These are phyloP conservation scores for Sordaria brevicollis DNA, from an alignment of 495 filamentous ascomycete genomes.

Conservation along the genomic window DNA sequence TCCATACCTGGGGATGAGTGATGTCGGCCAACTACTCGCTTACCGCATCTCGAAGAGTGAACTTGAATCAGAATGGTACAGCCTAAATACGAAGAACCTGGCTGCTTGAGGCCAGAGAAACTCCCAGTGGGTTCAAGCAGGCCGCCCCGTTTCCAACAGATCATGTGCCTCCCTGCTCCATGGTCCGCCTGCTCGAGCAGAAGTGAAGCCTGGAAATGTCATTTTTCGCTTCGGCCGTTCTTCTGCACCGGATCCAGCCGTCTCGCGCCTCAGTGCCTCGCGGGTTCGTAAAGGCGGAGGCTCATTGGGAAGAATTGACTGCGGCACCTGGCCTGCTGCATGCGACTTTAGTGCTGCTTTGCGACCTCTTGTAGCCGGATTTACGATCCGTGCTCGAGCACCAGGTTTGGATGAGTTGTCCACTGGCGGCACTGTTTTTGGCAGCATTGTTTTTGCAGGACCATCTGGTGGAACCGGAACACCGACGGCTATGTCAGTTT, in stretches of 20 bases:
- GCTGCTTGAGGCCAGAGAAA: background rate
- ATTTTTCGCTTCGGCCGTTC: constrained; percentile 18
- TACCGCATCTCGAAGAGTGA: background rate
- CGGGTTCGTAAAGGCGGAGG: constrained; percentile 1
- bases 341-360: constrained; percentile 40
- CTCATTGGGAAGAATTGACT: constrained; percentile 25
- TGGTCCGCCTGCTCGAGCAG: constrained; percentile 32
- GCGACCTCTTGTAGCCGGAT: constrained; percentile 39
- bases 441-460: background rate
- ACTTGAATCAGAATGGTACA: background rate
- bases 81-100: background rate
- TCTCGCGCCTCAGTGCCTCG: constrained; percentile 1
- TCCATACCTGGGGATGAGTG: background rate
- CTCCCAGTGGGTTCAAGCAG: constrained; percentile 8
- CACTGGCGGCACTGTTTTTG: background rate
- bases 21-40: background rate
- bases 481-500: background rate
- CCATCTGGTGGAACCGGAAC: background rate
- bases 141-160: constrained; percentile 35
- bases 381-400: constrained; percentile 16
- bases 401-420: background rate
- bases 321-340: constrained; percentile 34
- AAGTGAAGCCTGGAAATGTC: constrained; percentile 28
- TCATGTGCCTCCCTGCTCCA: constrained; percentile 46
- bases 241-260: background rate